Evolutionary conservation across 306 rosid genomes (phyloP).

Genomic region (Hippophae rhamnoides): DNA sequence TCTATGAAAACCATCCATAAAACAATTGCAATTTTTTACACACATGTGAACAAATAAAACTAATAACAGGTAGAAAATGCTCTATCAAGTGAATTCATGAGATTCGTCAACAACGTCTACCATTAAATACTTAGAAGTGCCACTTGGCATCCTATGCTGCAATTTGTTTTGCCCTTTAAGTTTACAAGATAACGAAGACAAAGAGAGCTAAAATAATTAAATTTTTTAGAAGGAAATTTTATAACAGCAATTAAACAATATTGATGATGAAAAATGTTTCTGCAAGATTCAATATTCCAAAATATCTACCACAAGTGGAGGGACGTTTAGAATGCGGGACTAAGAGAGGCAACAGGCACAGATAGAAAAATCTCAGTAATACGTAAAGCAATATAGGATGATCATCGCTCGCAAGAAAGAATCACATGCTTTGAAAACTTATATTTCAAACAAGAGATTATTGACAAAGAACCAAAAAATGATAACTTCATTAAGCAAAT

Average conservation of each 20-base stretch:
- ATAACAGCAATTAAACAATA: not conserved
- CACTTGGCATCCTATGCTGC: not conserved
- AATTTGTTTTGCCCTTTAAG: not conserved
- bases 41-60: not conserved
- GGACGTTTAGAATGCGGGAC: constrained; percentile 13
- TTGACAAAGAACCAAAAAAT: constrained; percentile 35
- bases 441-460: constrained; percentile 23
- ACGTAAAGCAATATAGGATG: constrained; percentile 26
- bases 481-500: constrained; percentile 47
- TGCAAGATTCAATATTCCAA: not conserved
- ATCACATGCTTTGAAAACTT: constrained; percentile 48
- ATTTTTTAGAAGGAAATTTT: not conserved
- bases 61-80: not conserved
- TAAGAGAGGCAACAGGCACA: constrained; percentile 18
- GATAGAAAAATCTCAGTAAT: constrained; percentile 21
- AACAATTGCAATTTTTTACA: too few relatives aligned
- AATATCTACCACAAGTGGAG: constrained; percentile 13
- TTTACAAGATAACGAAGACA: too few relatives aligned
- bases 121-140: not conserved
- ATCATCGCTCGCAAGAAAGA: constrained; percentile 58
- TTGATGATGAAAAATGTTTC: not conserved
- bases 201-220: too few relatives aligned
- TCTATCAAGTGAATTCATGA: not conserved
- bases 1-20: too few relatives aligned
- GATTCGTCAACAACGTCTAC: not conserved